Evolutionary conservation across 352 stramenopile genomes (phyloP).

Genomic region (Phytophthora sojae): DNA sequence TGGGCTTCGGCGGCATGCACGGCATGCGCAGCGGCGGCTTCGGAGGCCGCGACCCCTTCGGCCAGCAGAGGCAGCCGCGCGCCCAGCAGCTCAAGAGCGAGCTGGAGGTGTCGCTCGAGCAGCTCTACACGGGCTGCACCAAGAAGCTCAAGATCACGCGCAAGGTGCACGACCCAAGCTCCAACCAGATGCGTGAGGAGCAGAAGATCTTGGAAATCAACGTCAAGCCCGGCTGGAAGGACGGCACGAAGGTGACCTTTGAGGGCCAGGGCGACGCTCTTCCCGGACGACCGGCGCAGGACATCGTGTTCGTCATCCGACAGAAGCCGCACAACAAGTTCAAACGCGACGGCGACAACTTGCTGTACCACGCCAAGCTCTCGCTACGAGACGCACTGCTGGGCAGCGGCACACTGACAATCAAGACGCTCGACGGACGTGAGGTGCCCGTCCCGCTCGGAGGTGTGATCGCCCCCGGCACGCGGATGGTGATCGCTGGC

Average conservation of each 20-base stretch:
- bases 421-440: slow-evolving; percentile 95
- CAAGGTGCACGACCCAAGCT: slow-evolving; percentile 83
- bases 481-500: slow-evolving; percentile 92
- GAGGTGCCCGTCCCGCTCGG: slow-evolving; percentile 91
- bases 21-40: slow-evolving; percentile 53
- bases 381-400: slow-evolving; percentile 95
- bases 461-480: slow-evolving; percentile 92
- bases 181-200: slow-evolving; percentile 94
- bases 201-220: slow-evolving; percentile 96
- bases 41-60: slow-evolving; percentile 54
- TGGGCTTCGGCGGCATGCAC: slow-evolving; percentile 63
- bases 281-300: slow-evolving; percentile 92
- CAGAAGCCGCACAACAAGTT: slow-evolving; percentile 94
- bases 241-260: slow-evolving; percentile 97
- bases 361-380: slow-evolving; percentile 96
- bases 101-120: slow-evolving; percentile 94
- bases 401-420: slow-evolving; percentile 89
- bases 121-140: slow-evolving; percentile 83
- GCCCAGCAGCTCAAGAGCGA: slow-evolving; percentile 78
- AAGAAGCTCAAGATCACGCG: slow-evolving; percentile 96
- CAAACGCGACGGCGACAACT: slow-evolving; percentile 94
- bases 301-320: slow-evolving; percentile 96
- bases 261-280: slow-evolving; percentile 92
- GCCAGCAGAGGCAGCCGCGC: slow-evolving; percentile 32
- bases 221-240: slow-evolving; percentile 96